These are phyloP conservation scores for Chlamydomonas sp. DNA, from an alignment of 139 green algal genomes.

Conservation along the genomic window DNA sequence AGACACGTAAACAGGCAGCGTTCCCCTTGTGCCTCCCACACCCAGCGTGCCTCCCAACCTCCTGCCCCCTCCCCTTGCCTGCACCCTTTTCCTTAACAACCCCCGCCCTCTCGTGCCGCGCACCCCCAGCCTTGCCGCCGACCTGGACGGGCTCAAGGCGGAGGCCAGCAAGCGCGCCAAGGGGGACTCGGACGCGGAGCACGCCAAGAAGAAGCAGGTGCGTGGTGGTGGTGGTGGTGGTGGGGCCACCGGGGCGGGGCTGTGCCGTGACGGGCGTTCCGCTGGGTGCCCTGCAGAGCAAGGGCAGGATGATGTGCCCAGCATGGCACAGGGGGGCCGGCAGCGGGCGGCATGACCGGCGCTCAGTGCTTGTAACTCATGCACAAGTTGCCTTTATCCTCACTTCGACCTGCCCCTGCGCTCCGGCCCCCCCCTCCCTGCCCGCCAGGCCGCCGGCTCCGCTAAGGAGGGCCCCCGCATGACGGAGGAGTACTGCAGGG, in stretches of 20 bases:
- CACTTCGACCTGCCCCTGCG: background rate
- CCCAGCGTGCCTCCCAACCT: background rate
- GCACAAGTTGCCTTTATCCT: no score
- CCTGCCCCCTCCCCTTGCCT: background rate
- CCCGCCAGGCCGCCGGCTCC: background rate
- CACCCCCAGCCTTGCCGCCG: background rate
- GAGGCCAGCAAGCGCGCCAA: constrained; percentile 69
- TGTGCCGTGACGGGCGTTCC: no score
- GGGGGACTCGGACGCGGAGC: constrained; percentile 66
- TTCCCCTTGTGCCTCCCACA: background rate
- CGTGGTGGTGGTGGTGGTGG: constrained; percentile 13
- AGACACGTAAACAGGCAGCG: background rate
- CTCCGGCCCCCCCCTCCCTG: background rate
- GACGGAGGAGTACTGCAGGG: constrained; percentile 90
- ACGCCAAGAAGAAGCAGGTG: constrained; percentile 59
- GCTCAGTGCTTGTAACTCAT: no score
- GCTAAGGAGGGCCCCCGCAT: constrained; percentile 61
- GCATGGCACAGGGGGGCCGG: no score
- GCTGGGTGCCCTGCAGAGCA: no score
- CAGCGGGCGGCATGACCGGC: no score
- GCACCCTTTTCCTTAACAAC: background rate
- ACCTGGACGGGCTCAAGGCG: constrained; percentile 60
- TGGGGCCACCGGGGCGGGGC: background rate
- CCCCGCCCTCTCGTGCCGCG: background rate
- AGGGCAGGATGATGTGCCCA: no score